Evolutionary conservation across 2,329 filamentous ascomycete species (phyloP), one percentile per base, ranked within the genome.

Genomic region (Blastomyces gilchristii): DNA sequence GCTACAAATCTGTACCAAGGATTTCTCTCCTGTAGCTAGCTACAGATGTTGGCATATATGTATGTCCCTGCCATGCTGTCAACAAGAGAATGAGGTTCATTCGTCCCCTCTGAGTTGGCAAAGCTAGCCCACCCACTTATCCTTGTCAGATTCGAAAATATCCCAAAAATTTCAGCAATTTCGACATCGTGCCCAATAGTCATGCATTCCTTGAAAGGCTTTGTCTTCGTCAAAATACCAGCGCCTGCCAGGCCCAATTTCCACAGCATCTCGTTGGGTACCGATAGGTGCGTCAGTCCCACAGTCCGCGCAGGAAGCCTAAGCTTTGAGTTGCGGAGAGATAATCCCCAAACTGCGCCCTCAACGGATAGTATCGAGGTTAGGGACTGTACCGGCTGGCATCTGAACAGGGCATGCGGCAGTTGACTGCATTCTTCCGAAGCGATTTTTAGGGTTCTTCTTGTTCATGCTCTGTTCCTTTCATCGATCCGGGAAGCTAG

Each of bases 231-330:
- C 49, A 52, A 31, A 28, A 31, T 45, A 11, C 22, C 11, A 22
- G 22, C 22, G 9, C 47, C 22, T 50, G n/a, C 22, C 22, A 16
- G 47, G 6, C 34, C 28, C 28, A 54, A 37, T 37, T 54, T 39
- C n/a, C 57, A 25, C 25, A 37, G 43, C 57, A 25, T 59, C 25
- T 37, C 43, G 57, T 59, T 59, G 57, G 57, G 57, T 59, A 59
- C 57, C 41, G 41, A 59, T 47, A n/a, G 57, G 39, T 59, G 57
- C 57, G 57, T 49, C 16, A 47, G 41, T 28, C 31, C 11, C 43
- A 18, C 11, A 41, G 37, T 12, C 31, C 18, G 39, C 8, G 52
- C 16, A 34, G 31, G 52, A 18, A 34, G 28, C 52, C 52, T 11
- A 37, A 34, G 31, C 12, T 37, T 37, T 2, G 18, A 37, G 52